These are phyloP conservation scores for Adansonia rubrostipa DNA, from an alignment of 441 rosid genomes.

Conservation along the genomic window DNA sequence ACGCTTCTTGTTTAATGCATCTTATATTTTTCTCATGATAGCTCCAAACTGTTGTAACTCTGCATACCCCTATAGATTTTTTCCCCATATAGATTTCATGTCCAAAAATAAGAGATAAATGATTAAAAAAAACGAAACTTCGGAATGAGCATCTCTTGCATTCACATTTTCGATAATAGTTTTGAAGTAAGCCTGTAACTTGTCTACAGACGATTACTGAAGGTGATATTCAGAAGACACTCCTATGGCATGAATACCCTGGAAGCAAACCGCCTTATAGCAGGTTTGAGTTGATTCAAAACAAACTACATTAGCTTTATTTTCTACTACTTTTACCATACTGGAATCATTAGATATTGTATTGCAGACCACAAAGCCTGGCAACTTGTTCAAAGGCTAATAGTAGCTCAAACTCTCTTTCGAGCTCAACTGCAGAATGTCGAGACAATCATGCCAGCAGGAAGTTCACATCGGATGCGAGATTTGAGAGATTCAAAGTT, in stretches of 20 bases:
- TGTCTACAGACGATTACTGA: constrained; percentile 23
- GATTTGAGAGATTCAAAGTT: neutral
- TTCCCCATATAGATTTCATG: neutral
- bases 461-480: neutral
- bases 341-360: neutral
- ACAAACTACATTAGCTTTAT: neutral
- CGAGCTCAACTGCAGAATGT: neutral
- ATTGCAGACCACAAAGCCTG: constrained; percentile 14
- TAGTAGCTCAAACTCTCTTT: neutral
- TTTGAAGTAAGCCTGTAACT: neutral
- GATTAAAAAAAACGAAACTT: neutral
- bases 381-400: neutral
- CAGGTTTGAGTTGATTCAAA: neutral
- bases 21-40: too few relatives aligned
- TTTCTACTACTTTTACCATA: neutral
- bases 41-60: neutral
- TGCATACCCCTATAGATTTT: neutral
- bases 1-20: too few relatives aligned
- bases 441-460: too few relatives aligned
- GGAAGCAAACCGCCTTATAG: neutral
- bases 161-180: too few relatives aligned
- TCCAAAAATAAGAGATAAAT: neutral
- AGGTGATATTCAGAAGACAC: neutral
- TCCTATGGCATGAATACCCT: constrained; percentile 25
- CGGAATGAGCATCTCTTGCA: neutral